These are phyloP conservation scores for Trichoderma semiorbis DNA, from an alignment of 2,329 filamentous ascomycete genomes.

Conservation along the genomic window DNA sequence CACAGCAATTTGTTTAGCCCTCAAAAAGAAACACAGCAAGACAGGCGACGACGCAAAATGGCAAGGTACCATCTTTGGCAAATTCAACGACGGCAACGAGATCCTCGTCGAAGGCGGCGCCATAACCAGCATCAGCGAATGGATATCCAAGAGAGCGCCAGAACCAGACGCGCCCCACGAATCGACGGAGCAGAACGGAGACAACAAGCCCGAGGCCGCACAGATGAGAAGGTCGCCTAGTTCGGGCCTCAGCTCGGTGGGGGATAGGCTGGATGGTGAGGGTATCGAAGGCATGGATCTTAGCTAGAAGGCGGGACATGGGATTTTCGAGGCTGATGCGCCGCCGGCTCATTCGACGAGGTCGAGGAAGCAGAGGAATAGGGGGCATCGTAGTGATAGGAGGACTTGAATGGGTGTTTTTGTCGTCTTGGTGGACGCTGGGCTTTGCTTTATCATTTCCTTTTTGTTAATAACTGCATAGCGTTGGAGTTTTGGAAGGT, in stretches of 20 bases:
- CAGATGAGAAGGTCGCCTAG: constrained; percentile 48
- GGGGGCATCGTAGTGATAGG: not conserved
- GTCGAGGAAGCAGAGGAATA: not conserved
- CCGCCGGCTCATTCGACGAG: not conserved
- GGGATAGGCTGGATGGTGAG: constrained; percentile 43
- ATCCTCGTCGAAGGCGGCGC: constrained; percentile 74
- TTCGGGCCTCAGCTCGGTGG: constrained; percentile 56
- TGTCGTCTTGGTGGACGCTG: not conserved
- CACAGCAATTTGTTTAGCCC: constrained; percentile 42
- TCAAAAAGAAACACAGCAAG: constrained; percentile 92
- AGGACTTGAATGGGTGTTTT: not conserved
- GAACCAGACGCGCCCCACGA: constrained; percentile 9
- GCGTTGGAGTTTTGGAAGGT: constrained; percentile 39
- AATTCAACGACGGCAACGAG: constrained; percentile 64
- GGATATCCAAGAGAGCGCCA: constrained; percentile 33
- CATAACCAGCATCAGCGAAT: constrained; percentile 36
- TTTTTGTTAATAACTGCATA: constrained; percentile 33
- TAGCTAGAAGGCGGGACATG: constrained; percentile 27
- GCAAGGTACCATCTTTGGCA: constrained; percentile 78
- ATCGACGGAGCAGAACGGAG: constrained; percentile 17
- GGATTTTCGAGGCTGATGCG: not conserved
- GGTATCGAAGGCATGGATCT: constrained; percentile 47
- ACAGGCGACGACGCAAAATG: constrained; percentile 84
- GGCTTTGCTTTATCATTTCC: not conserved
- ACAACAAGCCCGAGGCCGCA: constrained; percentile 9